Evolutionary conservation across 768 basidiomycete species (phyloP).

Genomic region (Amanita polypyramis): DNA sequence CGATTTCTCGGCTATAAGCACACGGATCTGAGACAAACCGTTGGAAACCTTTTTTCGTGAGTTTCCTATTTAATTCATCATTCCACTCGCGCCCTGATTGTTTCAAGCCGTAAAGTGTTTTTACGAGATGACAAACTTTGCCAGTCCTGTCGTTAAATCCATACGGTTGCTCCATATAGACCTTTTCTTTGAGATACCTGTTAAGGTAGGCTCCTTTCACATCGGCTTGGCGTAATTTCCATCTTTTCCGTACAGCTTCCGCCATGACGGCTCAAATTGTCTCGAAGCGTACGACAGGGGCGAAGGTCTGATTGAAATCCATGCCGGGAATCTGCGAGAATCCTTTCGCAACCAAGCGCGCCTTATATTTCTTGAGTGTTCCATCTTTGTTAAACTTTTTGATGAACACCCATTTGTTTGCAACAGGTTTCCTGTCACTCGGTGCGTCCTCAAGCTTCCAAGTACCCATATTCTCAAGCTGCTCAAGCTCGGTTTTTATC

Average conservation of each 20-base stretch:
- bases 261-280: constrained; percentile 22
- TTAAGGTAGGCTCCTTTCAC: constrained; percentile 27
- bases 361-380: constrained; percentile 21
- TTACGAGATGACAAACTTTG: constrained; percentile 14
- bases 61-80: constrained; percentile 11
- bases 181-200: constrained; percentile 18
- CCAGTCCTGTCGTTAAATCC: constrained; percentile 19
- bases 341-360: constrained; percentile 20
- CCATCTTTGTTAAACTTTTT: constrained; percentile 25
- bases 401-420: constrained; percentile 22
- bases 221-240: constrained; percentile 29
- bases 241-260: constrained; percentile 21
- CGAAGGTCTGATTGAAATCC: constrained; percentile 22
- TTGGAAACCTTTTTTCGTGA: constrained; percentile 12
- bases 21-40: constrained; percentile 8
- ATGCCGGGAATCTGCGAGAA: constrained; percentile 28
- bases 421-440: constrained; percentile 13
- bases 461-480: constrained; percentile 17
- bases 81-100: constrained; percentile 21
- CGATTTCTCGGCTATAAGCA: constrained; percentile 5
- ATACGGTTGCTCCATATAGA: constrained; percentile 29
- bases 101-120: constrained; percentile 28
- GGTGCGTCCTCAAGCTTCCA: constrained; percentile 19
- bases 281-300: constrained; percentile 21
- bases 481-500: constrained; percentile 7